Evolutionary conservation across 169 alveolate species (phyloP), one percentile per base, ranked within the genome.

Genomic region (Cyclospora cayetanensis): DNA sequence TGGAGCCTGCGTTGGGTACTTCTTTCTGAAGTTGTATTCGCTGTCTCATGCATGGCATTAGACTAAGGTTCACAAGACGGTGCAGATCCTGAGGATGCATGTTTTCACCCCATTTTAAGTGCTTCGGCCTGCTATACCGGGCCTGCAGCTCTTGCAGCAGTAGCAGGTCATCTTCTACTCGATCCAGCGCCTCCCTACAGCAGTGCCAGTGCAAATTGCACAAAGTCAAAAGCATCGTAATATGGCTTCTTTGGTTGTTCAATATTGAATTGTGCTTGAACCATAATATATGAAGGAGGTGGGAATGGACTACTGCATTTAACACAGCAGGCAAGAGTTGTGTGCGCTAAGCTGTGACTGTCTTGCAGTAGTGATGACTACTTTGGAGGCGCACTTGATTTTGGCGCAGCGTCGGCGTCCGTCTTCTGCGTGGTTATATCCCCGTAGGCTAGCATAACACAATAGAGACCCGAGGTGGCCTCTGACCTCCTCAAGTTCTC

Each of bases 1-100:
- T 27, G 2, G 86, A 15, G 31, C 0, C 31, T 11, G 4, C 46
- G 20, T 12, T 22, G 18, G 66, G 66, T 41, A 18, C 25, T 31
- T 29, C 31, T n/a, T n/a, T n/a, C 46, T 76, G 86, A 34, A 76
- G 31, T 9, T 42, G 31, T 27, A 76, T 76, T 3, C 86, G 60
- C 31, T 76, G 60, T 5, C 86, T 76, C 86, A 76, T 76, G 68
- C 86, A 76, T 0, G 86, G 86, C 86, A 76, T 76, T 31, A 76
- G 15, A 27, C 46, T 76, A 66, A 76, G 86, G 3, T 63, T 63
- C 86, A 76, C 86, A 27, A 76, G 65, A 25, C 86, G 86, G 46
- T 76, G 86, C 43, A 76, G 41, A 18, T 76, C 68, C 60, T 66
- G 65, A 27, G 41, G 86, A n/a, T 76, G 68, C 86, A 43, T 29